phyloP scores from a whole-genome alignment of 352 stramenopile species.

The Lagenidium giganteum region DNA sequence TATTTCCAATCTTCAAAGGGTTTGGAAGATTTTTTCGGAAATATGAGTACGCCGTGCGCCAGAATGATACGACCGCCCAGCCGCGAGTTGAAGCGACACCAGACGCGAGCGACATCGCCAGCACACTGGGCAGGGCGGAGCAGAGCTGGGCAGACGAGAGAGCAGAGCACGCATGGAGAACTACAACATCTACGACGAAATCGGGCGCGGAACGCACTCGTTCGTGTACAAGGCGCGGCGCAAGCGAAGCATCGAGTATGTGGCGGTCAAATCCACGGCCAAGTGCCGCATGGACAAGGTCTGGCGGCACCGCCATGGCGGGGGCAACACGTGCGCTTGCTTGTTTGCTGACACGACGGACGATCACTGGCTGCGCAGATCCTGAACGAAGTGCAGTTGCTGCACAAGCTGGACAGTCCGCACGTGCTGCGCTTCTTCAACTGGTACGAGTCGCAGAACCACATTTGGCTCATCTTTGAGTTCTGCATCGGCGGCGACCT shows the following conservation, averaged over 20 bases:
- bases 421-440: constrained; percentile 89
- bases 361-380: constrained; percentile 36
- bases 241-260: constrained; percentile 90
- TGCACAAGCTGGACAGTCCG: constrained; percentile 79
- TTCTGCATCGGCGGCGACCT: constrained; percentile 88
- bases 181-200: constrained; percentile 92
- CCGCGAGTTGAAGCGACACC: no score
- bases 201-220: constrained; percentile 81
- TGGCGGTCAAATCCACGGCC: constrained; percentile 88
- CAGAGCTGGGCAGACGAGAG: no score
- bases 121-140: no score
- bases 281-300: constrained; percentile 89
- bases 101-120: no score
- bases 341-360: constrained; percentile 1
- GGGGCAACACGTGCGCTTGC: not conserved
- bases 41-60: no score
- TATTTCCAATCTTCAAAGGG: no score
- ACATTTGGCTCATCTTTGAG: constrained; percentile 92
- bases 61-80: no score
- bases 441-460: constrained; percentile 93
- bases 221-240: constrained; percentile 88
- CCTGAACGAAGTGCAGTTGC: constrained; percentile 75
- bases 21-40: not conserved
- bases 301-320: no score
- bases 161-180: constrained; percentile 68